Evolutionary conservation across 1,284 basidiomycete species (phyloP), one percentile per base, ranked within the genome.

Genomic region (Prillingera fragicola): DNA sequence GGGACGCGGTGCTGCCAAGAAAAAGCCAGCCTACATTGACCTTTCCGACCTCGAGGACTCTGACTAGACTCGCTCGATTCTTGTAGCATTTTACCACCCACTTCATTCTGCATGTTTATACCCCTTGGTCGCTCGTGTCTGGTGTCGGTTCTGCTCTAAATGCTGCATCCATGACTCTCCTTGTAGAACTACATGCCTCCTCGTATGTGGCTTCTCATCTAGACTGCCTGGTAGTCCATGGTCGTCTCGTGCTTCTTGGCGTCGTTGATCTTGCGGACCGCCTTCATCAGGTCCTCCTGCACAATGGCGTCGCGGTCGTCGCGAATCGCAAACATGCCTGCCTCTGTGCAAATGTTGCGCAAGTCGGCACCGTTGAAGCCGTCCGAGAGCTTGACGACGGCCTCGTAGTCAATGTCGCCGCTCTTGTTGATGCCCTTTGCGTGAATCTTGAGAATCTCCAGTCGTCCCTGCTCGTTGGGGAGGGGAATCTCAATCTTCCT

Each of bases 391-490:
- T 98, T 98, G 53, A 98, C 95, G 55, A 96, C 87, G 2, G 92
- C 88, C 67, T 95, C 92, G 61, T 90, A 95, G 67, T 97, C 91
- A 21, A 96, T 90, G 41, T 94, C 91, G 7, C 87, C 91, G 38
- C 80, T 80, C 75, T 97, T 97, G 74, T 94, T 94, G 41, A 98
- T 91, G 3, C 89, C 87, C 34, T 81, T 83, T 13, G 90, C 84
- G 64, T 99, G 95, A 52, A 99, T 98, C 76, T 97, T 98, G 52
- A 99, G 78, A 62, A 99, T 98, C 72, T 98, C 95, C 49, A 94
- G 69, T 21, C 79, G 72, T 4, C 88, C 91, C 70, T 96, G 91
- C 69, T 98, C 95, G 63, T 99, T 98, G 1, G 95, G 95, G 38
- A 98, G 76, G 8, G 94, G 94, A 41, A 98, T 89, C 74, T 98